Evolutionary conservation across 2,329 filamentous ascomycete genomes (phyloP), one percentile per base, ranked within the genome.

Genomic region (Sporothrix luriei): DNA sequence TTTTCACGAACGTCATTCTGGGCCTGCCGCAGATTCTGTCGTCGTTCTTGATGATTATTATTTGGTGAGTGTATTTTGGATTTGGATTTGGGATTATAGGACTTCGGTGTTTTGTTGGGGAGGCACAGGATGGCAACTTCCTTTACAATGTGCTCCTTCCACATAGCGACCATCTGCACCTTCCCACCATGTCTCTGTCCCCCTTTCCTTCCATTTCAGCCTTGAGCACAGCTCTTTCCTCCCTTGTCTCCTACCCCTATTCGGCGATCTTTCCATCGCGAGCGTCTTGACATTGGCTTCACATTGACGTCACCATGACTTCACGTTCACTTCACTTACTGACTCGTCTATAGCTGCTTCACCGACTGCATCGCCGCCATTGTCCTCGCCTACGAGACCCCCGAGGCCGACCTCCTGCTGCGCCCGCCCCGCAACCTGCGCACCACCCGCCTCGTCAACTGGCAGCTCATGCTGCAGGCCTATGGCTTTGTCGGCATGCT

Each of bases 1-100:
- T 87, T 0, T 46, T 87, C 1, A 76, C 85, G 73, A 87, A 87
- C 71, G 84, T 87, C 69, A 85, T 83, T 73, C 83, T 86, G 40
- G 84, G 85, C 3, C 80, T 86, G 3, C 85, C 85, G 0, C 78
- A 84, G 0, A 83, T 84, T 0, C 74, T 87, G 0, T 82, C 79
- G 51, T 80, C 84, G 0, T 87, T 87, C 74, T 79, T 87, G 54
- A 87, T 87, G 84, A 86, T 86, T 73, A 84, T 86, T 71, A 85
- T 86, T 66, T 86, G 55, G 55, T 59, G 10, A 21, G 55, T n/a
- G 4, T 29, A 11, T 11, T 48, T 48, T 33, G 4, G 6, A 33
- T 33, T 33, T 33, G 6, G 9, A 7, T 33, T 33, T 7, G 33
- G 33, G 33, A 9, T 33, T 33, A 7, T 7, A 6, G 33, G 33